A percentile compares a stretch with the other conserved stretches of the same genome.
phyloP scores from a whole-genome alignment of 257 asterid species.

The Apocynum venetum region DNA sequence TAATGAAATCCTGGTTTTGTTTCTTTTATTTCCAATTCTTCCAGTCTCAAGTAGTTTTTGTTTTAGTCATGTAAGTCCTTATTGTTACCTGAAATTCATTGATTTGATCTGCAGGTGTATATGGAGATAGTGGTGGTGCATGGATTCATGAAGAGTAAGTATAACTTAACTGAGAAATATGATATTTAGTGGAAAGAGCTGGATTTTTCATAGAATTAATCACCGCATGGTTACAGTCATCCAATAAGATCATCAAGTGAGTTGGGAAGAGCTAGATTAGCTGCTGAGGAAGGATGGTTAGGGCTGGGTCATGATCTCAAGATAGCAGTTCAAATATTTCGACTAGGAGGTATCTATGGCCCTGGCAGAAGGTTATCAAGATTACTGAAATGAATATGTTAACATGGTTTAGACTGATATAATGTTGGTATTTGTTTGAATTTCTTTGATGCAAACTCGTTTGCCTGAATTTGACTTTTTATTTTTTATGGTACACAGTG shows the following conservation, averaged over 20 bases:
- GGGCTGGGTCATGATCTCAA: constrained; percentile 48
- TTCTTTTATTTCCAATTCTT: constrained; percentile 1
- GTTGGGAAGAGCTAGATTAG: constrained; percentile 49
- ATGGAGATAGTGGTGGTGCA: constrained; percentile 81
- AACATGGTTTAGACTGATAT: background rate
- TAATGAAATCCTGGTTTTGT: background rate
- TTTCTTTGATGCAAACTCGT: constrained; percentile 1
- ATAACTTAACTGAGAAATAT: constrained; percentile 1
- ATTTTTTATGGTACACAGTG: constrained; percentile 40
- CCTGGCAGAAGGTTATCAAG: constrained; percentile 82
- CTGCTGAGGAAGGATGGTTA: constrained; percentile 85
- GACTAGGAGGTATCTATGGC: constrained; percentile 95
- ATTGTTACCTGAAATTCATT: constrained; percentile 8
- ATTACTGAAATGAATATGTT: background rate
- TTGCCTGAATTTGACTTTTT: background rate
- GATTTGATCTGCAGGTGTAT: constrained; percentile 53
- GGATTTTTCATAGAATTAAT: constrained; percentile 23
- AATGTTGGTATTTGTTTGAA: background rate
- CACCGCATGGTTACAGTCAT: constrained; percentile 41
- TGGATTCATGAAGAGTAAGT: constrained; percentile 90
- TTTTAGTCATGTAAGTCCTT: background rate
- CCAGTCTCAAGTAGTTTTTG: background rate
- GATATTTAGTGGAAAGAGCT: constrained; percentile 5
- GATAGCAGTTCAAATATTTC: constrained; percentile 60
- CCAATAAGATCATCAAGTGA: constrained; percentile 48